A percentile compares a stretch with the other conserved stretches of the same genome.
phyloP scores from a whole-genome alignment of 169 alveolate species.

The Neospora caninum region DNA sequence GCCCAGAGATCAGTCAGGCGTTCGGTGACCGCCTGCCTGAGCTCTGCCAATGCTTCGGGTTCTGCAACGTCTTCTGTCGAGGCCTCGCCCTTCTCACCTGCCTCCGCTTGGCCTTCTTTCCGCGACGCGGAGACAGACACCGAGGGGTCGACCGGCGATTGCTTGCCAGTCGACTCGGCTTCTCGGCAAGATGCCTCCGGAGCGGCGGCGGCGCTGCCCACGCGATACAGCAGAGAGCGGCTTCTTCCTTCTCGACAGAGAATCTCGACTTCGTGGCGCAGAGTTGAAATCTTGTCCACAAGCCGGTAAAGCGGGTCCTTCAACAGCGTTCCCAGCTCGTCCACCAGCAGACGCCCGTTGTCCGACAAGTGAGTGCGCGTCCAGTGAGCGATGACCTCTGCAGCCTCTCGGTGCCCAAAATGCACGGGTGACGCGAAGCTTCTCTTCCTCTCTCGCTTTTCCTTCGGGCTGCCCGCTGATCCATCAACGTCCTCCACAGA shows the following conservation, averaged over 20 bases:
- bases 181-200: background rate
- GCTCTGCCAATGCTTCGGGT: background rate
- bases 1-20: constrained; percentile 53
- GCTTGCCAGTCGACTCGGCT: background rate
- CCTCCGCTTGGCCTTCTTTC: background rate
- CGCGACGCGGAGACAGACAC: too few species aligned
- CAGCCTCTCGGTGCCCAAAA: constrained; percentile 9
- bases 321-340: background rate
- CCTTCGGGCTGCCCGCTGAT: background rate
- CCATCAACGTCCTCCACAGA: background rate
- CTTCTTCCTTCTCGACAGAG: constrained; percentile 6
- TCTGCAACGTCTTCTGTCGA: background rate
- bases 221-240: constrained; percentile 20
- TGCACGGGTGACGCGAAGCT: background rate
- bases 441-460: background rate
- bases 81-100: background rate
- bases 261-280: constrained; percentile 42
- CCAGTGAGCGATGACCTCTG: constrained; percentile 28
- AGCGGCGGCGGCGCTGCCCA: background rate
- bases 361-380: constrained; percentile 6
- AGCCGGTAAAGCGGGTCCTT: constrained; percentile 40
- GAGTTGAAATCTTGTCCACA: constrained; percentile 28
- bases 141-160: too few species aligned
- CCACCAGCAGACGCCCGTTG: constrained; percentile 59
- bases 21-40: constrained; percentile 43